These are phyloP conservation scores for Russula lepida DNA, from an alignment of 768 basidiomycete genomes.

Conservation along the genomic window DNA sequence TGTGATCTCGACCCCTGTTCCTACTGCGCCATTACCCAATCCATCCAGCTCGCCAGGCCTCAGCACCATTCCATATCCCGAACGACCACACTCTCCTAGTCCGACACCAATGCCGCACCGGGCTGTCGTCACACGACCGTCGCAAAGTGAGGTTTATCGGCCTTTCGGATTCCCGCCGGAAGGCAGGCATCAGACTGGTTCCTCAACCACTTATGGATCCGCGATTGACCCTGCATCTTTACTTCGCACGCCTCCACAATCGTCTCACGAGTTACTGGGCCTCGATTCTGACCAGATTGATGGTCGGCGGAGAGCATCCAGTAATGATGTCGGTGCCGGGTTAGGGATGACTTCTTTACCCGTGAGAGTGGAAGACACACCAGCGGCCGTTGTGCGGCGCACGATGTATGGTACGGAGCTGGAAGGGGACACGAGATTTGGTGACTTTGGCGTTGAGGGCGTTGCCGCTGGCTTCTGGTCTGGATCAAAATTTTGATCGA, in stretches of 20 bases:
- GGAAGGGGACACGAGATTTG: slow-evolving; percentile 75
- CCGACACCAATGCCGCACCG: slow-evolving; percentile 16
- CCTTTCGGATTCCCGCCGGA: slow-evolving; percentile 17
- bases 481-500: slow-evolving; percentile 36
- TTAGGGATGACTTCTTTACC: slow-evolving; percentile 36
- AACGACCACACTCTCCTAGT: slow-evolving; percentile 20
- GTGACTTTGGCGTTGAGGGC: slow-evolving; percentile 75
- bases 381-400: slow-evolving; percentile 43
- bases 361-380: slow-evolving; percentile 35
- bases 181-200: slow-evolving; percentile 8
- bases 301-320: slow-evolving; percentile 22
- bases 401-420: slow-evolving; percentile 84
- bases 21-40: slow-evolving; percentile 8
- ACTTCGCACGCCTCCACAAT: slow-evolving; percentile 17
- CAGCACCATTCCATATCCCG: slow-evolving; percentile 16
- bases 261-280: slow-evolving; percentile 1
- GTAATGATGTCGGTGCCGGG: slow-evolving; percentile 39
- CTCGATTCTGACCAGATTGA: slow-evolving; percentile 8
- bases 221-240: slow-evolving; percentile 17
- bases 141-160: slow-evolving; percentile 14
- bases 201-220: slow-evolving; percentile 9
- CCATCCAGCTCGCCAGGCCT: slow-evolving; percentile 8
- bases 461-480: slow-evolving; percentile 69
- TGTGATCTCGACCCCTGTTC: slow-evolving; percentile 11
- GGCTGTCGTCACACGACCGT: background rate